A percentile compares a stretch with the other conserved stretches of the same genome.
Evolutionary conservation across 768 basidiomycete genomes (phyloP).

Genomic region (Neoboletus subvelutipes): DNA sequence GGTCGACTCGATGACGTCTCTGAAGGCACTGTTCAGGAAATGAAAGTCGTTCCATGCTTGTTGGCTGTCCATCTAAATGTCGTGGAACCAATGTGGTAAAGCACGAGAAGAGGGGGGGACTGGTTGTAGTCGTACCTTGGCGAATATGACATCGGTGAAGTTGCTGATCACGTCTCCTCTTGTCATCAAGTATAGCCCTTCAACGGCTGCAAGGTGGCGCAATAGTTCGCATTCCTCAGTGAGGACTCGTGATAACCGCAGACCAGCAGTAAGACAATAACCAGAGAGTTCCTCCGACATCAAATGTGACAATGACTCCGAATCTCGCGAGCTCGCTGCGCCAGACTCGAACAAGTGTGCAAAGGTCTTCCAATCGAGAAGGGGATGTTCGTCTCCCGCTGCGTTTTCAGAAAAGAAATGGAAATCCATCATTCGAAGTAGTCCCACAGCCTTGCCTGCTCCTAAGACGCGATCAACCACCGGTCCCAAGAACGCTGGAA

Average conservation of each 20-base stretch:
- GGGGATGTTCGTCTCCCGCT: slow-evolving; percentile 26
- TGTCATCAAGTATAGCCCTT: slow-evolving; percentile 73
- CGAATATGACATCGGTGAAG: slow-evolving; percentile 72
- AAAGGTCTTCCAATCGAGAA: slow-evolving; percentile 45
- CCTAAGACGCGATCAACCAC: slow-evolving; percentile 58
- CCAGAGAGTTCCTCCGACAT: slow-evolving; percentile 66
- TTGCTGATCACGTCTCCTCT: slow-evolving; percentile 75
- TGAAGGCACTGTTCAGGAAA: slow-evolving; percentile 76
- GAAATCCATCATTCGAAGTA: slow-evolving; percentile 57
- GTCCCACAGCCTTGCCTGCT: slow-evolving; percentile 75
- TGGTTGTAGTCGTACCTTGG: slow-evolving; percentile 49
- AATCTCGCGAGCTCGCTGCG: slow-evolving; percentile 43
- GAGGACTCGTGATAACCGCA: slow-evolving; percentile 54
- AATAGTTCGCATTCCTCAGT: slow-evolving; percentile 66
- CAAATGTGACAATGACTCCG: slow-evolving; percentile 58
- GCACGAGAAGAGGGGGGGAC: background rate
- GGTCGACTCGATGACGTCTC: slow-evolving; percentile 58
- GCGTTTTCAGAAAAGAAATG: slow-evolving; percentile 16
- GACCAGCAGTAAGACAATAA: slow-evolving; percentile 52
- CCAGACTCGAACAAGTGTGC: slow-evolving; percentile 38
- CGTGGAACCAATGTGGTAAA: background rate
- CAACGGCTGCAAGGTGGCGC: slow-evolving; percentile 60
- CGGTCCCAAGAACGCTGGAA: slow-evolving; percentile 63
- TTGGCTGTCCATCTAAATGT: slow-evolving; percentile 65
- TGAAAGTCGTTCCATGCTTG: slow-evolving; percentile 81